Evolutionary conservation across 192 early-diverging fungal genomes (phyloP).

Genomic region (Fimicolochytrium jonesii): DNA sequence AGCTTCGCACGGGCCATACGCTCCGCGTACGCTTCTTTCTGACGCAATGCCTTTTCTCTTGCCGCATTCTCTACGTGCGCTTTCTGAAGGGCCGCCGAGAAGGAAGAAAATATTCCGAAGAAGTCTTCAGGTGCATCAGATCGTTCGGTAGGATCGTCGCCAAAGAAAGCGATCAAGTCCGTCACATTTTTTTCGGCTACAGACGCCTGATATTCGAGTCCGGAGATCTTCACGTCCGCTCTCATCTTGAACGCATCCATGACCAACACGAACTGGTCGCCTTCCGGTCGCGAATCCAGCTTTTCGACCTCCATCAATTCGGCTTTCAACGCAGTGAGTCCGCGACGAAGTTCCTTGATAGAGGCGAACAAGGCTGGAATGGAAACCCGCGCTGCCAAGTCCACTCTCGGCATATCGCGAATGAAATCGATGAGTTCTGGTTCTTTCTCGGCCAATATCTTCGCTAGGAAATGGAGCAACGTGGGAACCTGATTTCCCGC

Average conservation of each 20-base stretch:
- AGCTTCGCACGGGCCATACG: not conserved
- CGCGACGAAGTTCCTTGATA: conserved; percentile 23
- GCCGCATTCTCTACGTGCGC: conserved; percentile 19
- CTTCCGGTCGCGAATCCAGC: not conserved
- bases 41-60: not conserved
- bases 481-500: conserved; percentile 31
- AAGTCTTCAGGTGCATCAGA: conserved; percentile 37
- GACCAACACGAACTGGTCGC: conserved; percentile 24
- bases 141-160: conserved; percentile 34
- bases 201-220: conserved; percentile 21
- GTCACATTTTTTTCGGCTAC: conserved; percentile 31
- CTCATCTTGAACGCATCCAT: conserved; percentile 27
- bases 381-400: conserved; percentile 30
- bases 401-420: conserved; percentile 42
- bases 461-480: conserved; percentile 46
- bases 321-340: conserved; percentile 19
- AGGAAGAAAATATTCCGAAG: conserved; percentile 70
- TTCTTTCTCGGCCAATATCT: conserved; percentile 30
- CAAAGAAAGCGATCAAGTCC: conserved; percentile 38
- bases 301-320: conserved; percentile 25
- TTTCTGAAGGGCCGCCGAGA: conserved; percentile 29
- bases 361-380: conserved; percentile 32
- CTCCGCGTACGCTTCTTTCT: conserved; percentile 9
- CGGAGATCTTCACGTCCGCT: conserved; percentile 27
- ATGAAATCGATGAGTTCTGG: conserved; percentile 35